Evolutionary conservation across 1,284 basidiomycete genomes (phyloP), one percentile per base, ranked within the genome.

Genomic region (Cutaneotrichosporon sp.): DNA sequence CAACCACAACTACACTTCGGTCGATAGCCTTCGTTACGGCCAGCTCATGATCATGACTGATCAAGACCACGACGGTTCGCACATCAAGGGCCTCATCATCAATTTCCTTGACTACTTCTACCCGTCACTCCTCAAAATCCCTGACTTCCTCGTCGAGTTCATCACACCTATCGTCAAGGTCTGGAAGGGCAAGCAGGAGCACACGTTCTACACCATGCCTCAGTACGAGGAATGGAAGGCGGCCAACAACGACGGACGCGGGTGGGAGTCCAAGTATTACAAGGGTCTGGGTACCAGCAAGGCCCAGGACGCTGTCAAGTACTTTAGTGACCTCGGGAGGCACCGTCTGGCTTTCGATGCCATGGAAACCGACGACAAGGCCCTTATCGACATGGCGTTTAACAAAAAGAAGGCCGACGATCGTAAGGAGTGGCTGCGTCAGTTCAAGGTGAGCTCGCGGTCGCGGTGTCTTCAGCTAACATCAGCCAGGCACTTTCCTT

Each of bases 361-460:
- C 1, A 89, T 88, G 11, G 86, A 90, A 73, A 86, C 89, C 0
- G 93, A 89, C 2, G 97, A 99, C 72, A 88, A 87, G 61, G 88
- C 89, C 5, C 85, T 99, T 46, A 97, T 99, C 68, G 96, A 99
- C 62, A 88, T 99, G 68, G 97, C 97, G 0, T 99, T 99, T 85
- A 98, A 92, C 84, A 99, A 99, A 87, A 99, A 98, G 85, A 98
- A 97, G 79, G 92, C 95, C 0, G 97, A 99, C 70, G 94, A 99
- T 22, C 90, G 97, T 57, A 99, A 99, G 79, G 97, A 99, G 69
- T 99, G 97, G 97, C 84, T 99, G 13, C 86, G 96, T 31, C 89
- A 94, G 70, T 97, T 95, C 83, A 92, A 86, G 83, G 91, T 89
- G 68, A 62, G 81, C 73, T 13, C 0, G 9, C n/a, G 8, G 8